phyloP scores from a whole-genome alignment of 805 yeast species.

The Starmera dryadoides region DNA sequence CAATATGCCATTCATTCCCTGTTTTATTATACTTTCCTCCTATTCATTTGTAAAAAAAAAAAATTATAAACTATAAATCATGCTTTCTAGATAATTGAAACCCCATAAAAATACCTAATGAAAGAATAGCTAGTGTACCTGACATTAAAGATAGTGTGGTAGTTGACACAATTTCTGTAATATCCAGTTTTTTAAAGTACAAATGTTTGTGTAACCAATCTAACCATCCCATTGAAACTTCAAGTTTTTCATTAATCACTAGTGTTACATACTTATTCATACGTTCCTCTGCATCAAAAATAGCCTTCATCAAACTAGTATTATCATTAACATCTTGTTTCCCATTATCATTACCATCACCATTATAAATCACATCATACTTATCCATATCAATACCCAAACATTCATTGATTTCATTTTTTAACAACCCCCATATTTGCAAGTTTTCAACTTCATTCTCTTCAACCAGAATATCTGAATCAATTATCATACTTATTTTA shows the following conservation, averaged over 20 bases:
- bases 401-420: constrained; percentile 16
- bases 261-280: constrained; percentile 10
- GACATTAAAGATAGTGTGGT: constrained; percentile 1
- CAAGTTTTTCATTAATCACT: constrained; percentile 1
- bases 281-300: constrained; percentile 9
- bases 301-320: constrained; percentile 25
- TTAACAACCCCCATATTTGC: constrained; percentile 15
- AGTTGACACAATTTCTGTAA: not conserved
- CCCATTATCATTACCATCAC: constrained; percentile 32
- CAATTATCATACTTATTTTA: constrained; percentile 17
- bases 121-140: constrained; percentile 14
- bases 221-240: not conserved
- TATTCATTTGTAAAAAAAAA: too few species aligned
- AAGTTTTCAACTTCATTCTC: constrained; percentile 9
- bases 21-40: too few species aligned
- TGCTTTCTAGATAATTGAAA: constrained; percentile 6
- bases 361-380: constrained; percentile 24
- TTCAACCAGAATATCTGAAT: constrained; percentile 11
- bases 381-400: constrained; percentile 11
- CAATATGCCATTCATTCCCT: too few species aligned
- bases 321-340: constrained; percentile 24
- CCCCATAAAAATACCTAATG: constrained; percentile 17
- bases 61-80: not conserved
- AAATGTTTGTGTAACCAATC: not conserved
- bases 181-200: too few species aligned